Evolutionary conservation across 495 filamentous ascomycete genomes (phyloP).

Genomic region (Ramalina intermedia): DNA sequence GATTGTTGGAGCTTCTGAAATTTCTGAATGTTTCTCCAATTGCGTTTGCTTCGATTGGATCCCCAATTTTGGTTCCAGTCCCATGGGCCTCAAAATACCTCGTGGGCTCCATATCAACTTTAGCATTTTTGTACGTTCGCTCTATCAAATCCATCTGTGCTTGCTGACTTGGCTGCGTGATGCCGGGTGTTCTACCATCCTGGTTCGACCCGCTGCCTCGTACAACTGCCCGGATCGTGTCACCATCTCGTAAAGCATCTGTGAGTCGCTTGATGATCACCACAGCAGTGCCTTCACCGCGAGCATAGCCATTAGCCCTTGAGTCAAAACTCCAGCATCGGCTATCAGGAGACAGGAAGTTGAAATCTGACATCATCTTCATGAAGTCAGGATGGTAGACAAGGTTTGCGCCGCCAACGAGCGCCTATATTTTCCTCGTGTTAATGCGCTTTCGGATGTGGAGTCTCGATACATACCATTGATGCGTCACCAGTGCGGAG

Average conservation of each 20-base stretch:
- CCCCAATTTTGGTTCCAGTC: slow-evolving; percentile 18
- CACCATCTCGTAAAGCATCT: slow-evolving; percentile 19
- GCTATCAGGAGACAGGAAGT: slow-evolving; percentile 13
- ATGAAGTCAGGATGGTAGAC: slow-evolving; percentile 24
- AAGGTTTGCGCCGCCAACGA: slow-evolving; percentile 31
- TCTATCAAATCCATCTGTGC: slow-evolving; percentile 14
- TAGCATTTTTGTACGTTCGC: slow-evolving; percentile 3
- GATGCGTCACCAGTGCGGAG: slow-evolving; percentile 27
- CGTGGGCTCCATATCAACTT: slow-evolving; percentile 5
- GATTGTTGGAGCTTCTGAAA: not conserved
- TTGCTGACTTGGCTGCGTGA: slow-evolving; percentile 18
- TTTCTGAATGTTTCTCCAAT: slow-evolving; percentile 7
- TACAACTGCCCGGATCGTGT: slow-evolving; percentile 25
- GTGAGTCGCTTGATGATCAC: slow-evolving; percentile 20
- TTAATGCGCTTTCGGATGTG: slow-evolving; percentile 15
- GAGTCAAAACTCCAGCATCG: slow-evolving; percentile 22
- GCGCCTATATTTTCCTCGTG: slow-evolving; percentile 8
- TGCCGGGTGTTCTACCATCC: slow-evolving; percentile 22
- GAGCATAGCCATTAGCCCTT: slow-evolving; percentile 21
- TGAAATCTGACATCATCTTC: slow-evolving; percentile 15
- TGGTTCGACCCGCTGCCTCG: slow-evolving; percentile 21
- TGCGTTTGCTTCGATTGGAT: slow-evolving; percentile 15
- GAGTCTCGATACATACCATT: slow-evolving; percentile 20
- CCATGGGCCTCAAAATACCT: slow-evolving; percentile 25
- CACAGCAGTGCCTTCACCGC: slow-evolving; percentile 19